A percentile compares a stretch with the other conserved stretches of the same genome.
Evolutionary conservation across 2,329 filamentous ascomycete species (phyloP).

Genomic region (Aspergillus novofumigatus): DNA sequence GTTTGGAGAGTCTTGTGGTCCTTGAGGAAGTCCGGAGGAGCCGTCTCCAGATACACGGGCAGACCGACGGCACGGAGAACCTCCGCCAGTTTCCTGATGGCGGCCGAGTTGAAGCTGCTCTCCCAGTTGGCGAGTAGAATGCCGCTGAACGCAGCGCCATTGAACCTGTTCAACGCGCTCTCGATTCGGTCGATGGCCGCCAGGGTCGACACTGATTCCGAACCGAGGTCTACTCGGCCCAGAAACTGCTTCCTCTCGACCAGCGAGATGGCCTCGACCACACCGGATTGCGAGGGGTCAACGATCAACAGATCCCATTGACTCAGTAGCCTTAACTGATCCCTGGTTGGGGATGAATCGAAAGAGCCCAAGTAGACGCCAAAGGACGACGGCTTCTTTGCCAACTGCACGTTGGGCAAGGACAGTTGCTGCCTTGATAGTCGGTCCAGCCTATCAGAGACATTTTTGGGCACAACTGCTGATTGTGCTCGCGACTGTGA

Average conservation of each 20-base stretch:
- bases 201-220: constrained; percentile 19
- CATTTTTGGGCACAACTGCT: constrained; percentile 21
- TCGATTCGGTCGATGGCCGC: constrained; percentile 27
- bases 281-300: constrained; percentile 38
- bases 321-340: constrained; percentile 34
- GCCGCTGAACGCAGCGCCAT: constrained; percentile 33
- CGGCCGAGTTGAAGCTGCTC: constrained; percentile 22
- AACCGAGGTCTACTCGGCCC: constrained; percentile 31
- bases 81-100: constrained; percentile 30
- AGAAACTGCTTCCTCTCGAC: constrained; percentile 20
- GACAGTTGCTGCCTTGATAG: constrained; percentile 20
- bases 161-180: constrained; percentile 23
- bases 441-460: constrained; percentile 19
- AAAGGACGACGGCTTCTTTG: constrained; percentile 33
- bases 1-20: constrained; percentile 33
- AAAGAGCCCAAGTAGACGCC: constrained; percentile 44
- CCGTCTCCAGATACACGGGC: constrained; percentile 41
- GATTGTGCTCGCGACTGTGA: constrained; percentile 20
- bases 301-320: constrained; percentile 45
- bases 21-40: constrained; percentile 38
- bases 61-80: constrained; percentile 35
- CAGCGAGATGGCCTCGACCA: constrained; percentile 30
- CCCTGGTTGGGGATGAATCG: constrained; percentile 24
- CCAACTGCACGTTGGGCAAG: constrained; percentile 12
- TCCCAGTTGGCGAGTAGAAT: constrained; percentile 44